Conservation (phyloP, 306 rosid genomes). For the Delonix regia region DNA sequence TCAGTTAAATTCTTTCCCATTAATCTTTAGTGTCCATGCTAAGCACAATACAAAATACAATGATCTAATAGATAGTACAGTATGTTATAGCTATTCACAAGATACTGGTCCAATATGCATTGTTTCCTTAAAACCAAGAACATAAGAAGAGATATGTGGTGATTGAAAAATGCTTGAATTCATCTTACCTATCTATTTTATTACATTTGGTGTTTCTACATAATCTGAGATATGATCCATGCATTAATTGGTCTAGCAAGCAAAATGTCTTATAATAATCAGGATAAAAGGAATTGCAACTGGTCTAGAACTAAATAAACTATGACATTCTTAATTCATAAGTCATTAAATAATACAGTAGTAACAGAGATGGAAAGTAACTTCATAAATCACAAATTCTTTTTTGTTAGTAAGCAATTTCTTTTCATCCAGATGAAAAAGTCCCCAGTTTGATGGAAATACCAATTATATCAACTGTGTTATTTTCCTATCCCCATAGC, state of each 20-base stretch:
- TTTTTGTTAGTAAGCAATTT: not conserved
- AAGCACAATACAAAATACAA: not conserved
- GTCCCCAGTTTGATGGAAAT: slow-evolving; percentile 54
- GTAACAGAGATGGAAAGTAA: not conserved
- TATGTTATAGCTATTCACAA: too few species aligned
- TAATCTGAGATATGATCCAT: not conserved
- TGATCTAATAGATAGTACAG: too few species aligned
- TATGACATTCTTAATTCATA: slow-evolving; percentile 1
- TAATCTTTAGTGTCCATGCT: not conserved
- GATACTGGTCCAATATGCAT: not conserved
- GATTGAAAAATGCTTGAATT: not conserved
- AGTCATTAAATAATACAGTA: slow-evolving; percentile 18
- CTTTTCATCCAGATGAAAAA: not conserved
- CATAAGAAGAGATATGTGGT: not conserved
- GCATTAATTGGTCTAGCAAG: slow-evolving; percentile 17
- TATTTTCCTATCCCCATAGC: slow-evolving; percentile 95
- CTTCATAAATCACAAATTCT: too few species aligned
- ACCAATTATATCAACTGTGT: slow-evolving; percentile 56
- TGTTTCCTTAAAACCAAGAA: not conserved
- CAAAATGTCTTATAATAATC: not conserved
- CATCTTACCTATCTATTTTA: not conserved
- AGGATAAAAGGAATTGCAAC: slow-evolving; percentile 7
- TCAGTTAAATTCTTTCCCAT: too few species aligned
- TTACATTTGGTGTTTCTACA: not conserved
- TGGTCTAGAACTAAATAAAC: not conserved